These are phyloP conservation scores for Pseudogymnoascus sp. DNA, from an alignment of 2,329 filamentous ascomycete genomes.

Conservation along the genomic window DNA sequence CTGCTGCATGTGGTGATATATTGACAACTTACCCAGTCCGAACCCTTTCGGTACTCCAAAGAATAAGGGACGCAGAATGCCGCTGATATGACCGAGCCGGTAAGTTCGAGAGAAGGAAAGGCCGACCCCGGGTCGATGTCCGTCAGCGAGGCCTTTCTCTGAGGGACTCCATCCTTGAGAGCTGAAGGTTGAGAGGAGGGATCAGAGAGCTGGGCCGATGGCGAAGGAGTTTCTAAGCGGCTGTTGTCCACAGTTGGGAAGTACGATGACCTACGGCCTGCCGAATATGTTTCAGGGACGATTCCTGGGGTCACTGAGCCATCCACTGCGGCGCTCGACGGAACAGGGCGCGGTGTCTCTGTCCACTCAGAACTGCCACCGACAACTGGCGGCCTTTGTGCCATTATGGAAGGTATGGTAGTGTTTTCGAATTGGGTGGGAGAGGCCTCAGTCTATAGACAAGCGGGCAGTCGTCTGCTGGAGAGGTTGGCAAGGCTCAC, in stretches of 20 bases:
- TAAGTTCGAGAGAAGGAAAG: conserved; percentile 49
- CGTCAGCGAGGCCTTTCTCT: conserved; percentile 37
- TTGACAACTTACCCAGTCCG: conserved; percentile 48
- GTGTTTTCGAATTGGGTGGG: not conserved
- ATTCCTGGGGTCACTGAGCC: not conserved
- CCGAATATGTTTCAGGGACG: not conserved
- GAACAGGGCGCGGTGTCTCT: not conserved
- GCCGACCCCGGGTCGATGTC: conserved; percentile 44
- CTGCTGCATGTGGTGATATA: not conserved
- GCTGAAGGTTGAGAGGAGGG: conserved; percentile 30
- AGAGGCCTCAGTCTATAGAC: not conserved
- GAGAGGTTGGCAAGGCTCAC: not conserved
- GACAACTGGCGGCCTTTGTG: not conserved
- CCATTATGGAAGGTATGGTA: not conserved
- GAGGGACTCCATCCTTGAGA: conserved; percentile 24
- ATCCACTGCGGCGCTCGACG: not conserved
- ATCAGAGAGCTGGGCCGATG: conserved; percentile 35
- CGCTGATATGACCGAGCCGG: conserved; percentile 57
- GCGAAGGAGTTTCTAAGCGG: conserved; percentile 34
- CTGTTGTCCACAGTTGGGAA: conserved; percentile 15
- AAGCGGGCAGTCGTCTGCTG: not conserved
- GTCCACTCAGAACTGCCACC: not conserved
- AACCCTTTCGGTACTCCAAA: conserved; percentile 47
- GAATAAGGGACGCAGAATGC: conserved; percentile 56
- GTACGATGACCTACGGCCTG: not conserved